Base-by-base conservation (phyloP, 2,329 filamentous ascomycete genomes). In the Neofusicoccum sp. region DNA sequence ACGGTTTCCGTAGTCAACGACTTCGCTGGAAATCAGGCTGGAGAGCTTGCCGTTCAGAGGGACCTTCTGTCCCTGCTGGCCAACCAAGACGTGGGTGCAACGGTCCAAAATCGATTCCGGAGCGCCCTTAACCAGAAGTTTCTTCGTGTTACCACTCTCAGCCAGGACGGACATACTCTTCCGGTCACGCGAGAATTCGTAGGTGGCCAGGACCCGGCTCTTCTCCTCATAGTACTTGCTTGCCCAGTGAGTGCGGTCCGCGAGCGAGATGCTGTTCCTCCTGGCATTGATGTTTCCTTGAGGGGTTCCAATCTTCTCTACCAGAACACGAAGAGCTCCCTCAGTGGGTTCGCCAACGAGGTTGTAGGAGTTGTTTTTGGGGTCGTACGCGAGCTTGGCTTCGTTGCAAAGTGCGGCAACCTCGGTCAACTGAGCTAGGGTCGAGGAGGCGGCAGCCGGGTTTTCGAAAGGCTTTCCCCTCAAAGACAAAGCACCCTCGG, bases 101-200 rank as follows among this genome's bases (percentile, higher is more conserved):
- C 96, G 90, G 70, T 97, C 94, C 66, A 99, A 85, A 69, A 99
- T 89, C 11, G 93, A 92, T 78, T 99, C 95, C 5, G 95, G 95
- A 22, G 96, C 95, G 71, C 95, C 95, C 81, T 99, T 99, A 68
- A 99, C 93, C 54, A 99, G 85, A 9, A 99, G 87, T 75, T 90
- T 93, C 79, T 95, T 87, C 59, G 87, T 78, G 56, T 83, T 82
- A 62, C 85, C 89, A 61, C 85, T 84, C 67, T 89, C 85, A 66
- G 96, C 92, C 64, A 98, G 81, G 39, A 99, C 96, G 52, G 95
- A 99, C 95, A 99, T 99, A 79, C 94, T 98, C 86, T 99, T 99
- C 66, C 95, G 88, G 78, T 99, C 95, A 70, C 95, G 89, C 1
- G 95, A 98, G 79, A 99, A 99, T 76, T 99, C 95, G 71, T 92